Evolutionary conservation across 805 yeast species (phyloP).

Genomic region (Candida nanaspora): DNA sequence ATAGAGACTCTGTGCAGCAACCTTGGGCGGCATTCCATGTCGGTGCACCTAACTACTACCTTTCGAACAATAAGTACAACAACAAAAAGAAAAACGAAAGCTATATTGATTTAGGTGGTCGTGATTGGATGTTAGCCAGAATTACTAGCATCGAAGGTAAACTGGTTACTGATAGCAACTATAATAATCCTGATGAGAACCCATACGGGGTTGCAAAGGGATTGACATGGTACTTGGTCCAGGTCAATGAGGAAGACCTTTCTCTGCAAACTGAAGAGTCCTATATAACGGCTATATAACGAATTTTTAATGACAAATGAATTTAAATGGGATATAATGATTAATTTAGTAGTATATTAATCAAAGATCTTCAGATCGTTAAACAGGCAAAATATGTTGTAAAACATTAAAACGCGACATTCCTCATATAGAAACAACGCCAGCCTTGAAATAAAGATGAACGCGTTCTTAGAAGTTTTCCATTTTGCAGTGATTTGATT

Average conservation of each 20-base stretch:
- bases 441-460: too few relatives aligned
- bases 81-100: conserved; percentile 2
- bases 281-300: too few relatives aligned
- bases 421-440: too few relatives aligned
- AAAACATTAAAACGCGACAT: too few relatives aligned
- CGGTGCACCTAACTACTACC: conserved; percentile 78
- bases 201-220: conserved; percentile 65
- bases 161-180: conserved; percentile 39
- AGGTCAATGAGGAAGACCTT: conserved; percentile 38
- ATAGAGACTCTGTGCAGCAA: conserved; percentile 15
- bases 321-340: too few relatives aligned
- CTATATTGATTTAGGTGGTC: conserved; percentile 25
- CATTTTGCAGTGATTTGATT: too few relatives aligned
- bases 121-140: conserved; percentile 82
- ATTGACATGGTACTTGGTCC: conserved; percentile 55
- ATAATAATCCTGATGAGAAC: conserved; percentile 33
- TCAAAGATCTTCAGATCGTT: too few relatives aligned
- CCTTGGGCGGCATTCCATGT: conserved; percentile 96
- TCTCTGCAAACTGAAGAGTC: too few relatives aligned
- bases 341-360: too few relatives aligned
- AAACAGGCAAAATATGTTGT: too few relatives aligned
- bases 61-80: conserved; percentile 33
- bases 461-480: too few relatives aligned
- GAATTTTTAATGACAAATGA: too few relatives aligned
- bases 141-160: conserved; percentile 51